These are phyloP conservation scores for Fusarium proliferatum DNA, from an alignment of 2,329 filamentous ascomycete species.

Conservation along the genomic window DNA sequence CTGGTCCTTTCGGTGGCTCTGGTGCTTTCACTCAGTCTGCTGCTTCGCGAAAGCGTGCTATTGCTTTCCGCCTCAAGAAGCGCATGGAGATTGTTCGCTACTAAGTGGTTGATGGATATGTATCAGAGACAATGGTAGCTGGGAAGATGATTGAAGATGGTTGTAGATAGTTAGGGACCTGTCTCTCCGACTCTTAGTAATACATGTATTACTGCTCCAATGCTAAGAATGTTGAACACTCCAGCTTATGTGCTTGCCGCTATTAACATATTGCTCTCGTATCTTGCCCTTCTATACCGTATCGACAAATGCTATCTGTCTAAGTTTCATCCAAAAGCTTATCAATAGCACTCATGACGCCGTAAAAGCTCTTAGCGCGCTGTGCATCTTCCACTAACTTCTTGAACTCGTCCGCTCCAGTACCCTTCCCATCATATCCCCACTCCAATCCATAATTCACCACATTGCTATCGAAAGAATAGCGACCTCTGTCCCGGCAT, in stretches of 20 bases:
- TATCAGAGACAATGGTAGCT: neutral
- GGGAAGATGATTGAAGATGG: neutral
- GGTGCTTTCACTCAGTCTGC: slow-evolving; percentile 72
- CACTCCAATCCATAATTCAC: neutral
- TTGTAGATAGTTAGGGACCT: rapidly evolving
- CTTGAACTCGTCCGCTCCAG: rapidly evolving
- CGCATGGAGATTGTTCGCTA: slow-evolving; percentile 48
- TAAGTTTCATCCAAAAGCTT: rapidly evolving
- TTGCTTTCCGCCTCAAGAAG: slow-evolving; percentile 62
- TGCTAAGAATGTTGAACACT: too few relatives aligned
- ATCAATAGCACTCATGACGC: neutral
- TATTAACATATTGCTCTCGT: too few relatives aligned
- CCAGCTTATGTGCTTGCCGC: too few relatives aligned
- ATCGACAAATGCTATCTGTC: rapidly evolving
- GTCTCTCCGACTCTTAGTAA: rapidly evolving
- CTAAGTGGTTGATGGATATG: neutral
- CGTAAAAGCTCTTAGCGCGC: neutral
- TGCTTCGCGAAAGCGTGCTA: slow-evolving; percentile 69
- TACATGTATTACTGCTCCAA: neutral
- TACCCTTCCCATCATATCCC: neutral
- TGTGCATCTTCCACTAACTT: rapidly evolving
- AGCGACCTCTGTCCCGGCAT: neutral
- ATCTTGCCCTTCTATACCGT: too few relatives aligned
- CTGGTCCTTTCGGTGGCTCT: slow-evolving; percentile 75
- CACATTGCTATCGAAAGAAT: neutral